Base-by-base conservation (phyloP, 1,284 basidiomycete genomes). In the Cutaneotrichosporon spelunceum region DNA sequence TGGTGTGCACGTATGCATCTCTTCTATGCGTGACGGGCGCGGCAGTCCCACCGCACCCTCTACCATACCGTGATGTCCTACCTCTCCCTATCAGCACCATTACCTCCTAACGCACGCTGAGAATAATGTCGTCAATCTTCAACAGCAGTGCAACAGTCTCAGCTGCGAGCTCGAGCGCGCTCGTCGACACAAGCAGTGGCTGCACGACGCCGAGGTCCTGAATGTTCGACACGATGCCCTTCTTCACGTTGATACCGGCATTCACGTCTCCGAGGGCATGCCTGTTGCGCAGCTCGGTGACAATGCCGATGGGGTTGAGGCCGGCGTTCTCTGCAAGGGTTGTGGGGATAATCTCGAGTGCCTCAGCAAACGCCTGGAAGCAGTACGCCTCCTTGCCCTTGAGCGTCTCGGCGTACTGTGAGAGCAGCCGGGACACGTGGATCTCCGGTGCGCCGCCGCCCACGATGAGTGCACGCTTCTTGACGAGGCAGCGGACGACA, bases 381-480 rank as follows among this genome's bases (percentile, higher is more conserved):
- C 96, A 98, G 81, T 99, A 99, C 8, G 94, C 91, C 80, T 99
- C 94, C 89, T 98, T 97, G 57, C 96, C 95, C 79, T 90, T 96
- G 68, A 99, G 85, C 0, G 93, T 90, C 71, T 96, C 92, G 6
- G 94, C 88, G 73, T 96, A 87, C 78, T 97, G 91, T 5, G 92
- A 88, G 42, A 99, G 84, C 66, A 91, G 82, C 45, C 94, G 87
- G n/a, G 96, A 98, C 57, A 97, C 89, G 78, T 99, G 93, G 71
- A 99, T 96, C 80, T 99, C 96, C 29, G 96, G 96, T 24, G 96
- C 93, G 57, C 96, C 96, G 61, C 96, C 96, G 61, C 96, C 96
- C 47, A 91, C 91, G 71, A 99, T 97, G 59, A 99, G 83, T 21
- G 94, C 94, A 44, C 93, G 84, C 82, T 98, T 99, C 83, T 99